Evolutionary conservation across 768 basidiomycete species (phyloP), one percentile per base, ranked within the genome.

Genomic region (Collybia sordida): DNA sequence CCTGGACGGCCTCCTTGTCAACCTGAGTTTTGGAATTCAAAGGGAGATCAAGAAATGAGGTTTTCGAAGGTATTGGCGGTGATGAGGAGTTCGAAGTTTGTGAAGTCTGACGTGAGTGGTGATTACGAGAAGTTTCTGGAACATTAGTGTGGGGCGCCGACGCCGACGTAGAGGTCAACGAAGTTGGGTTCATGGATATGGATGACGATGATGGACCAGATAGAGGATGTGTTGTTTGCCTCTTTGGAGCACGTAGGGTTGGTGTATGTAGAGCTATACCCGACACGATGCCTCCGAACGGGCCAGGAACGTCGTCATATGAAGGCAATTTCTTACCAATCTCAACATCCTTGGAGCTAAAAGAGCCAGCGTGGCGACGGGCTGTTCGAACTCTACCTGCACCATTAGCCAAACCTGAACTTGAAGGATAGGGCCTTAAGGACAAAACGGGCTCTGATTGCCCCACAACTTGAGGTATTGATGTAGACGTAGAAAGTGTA

Each of bases 331-430:
- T 74, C 67, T 86, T 91, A 35, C 94, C 94, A 44, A 90, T 84
- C 62, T 96, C 87, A 5, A 96, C 88, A 63, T 97, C 94, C 62
- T 92, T 89, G 21, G 79, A 85, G 53, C 94, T 96, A 71, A 96
- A 98, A 3, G 94, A 96, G n/a, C 94, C 94, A 4, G 90, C 94
- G 64, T 96, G 90, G 31, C 94, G 78, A 38, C 93, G 77, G 19
- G 82, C 78, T 42, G 79, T 85, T 22, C 83, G 82, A 21, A 66
- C 67, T 52, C 78, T 75, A 49, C 68, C 77, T 50, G 49, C 57
- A 3, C 31, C 31, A 35, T 43, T 50, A 7, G 22, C 42, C 14
- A 42, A 19, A 36, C 55, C 59, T 54, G 57, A 68, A 64, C 47
- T 52, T 18, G 39, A 31, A 52, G 56, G 45, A 27, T 45, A 28